Percentiles rank a stretch among this genome's conserved stretches.
These are phyloP conservation scores for Tricholoma sp. DNA, from an alignment of 768 basidiomycete genomes.

Conservation along the genomic window DNA sequence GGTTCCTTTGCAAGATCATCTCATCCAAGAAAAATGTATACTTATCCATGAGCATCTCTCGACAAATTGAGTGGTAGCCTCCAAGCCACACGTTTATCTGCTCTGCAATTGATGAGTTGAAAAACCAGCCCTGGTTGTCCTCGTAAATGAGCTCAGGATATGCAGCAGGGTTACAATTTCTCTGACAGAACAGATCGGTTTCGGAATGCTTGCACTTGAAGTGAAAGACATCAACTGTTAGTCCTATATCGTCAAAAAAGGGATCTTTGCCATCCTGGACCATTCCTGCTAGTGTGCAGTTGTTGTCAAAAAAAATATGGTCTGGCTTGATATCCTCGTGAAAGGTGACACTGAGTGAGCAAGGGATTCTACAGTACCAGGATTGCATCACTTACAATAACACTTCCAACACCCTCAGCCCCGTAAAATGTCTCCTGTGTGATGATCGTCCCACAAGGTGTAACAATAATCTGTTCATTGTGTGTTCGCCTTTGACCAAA, in stretches of 20 bases:
- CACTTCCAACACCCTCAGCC: constrained; percentile 15
- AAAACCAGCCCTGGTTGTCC: no score
- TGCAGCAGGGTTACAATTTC: constrained; percentile 26
- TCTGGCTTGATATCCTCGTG: constrained; percentile 2
- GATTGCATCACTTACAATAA: not conserved
- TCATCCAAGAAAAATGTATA: no score
- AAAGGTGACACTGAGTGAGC: constrained; percentile 6
- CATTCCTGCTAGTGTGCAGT: constrained; percentile 13
- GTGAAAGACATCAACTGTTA: constrained; percentile 33
- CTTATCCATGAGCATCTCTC: constrained; percentile 33
- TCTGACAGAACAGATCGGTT: constrained; percentile 16
- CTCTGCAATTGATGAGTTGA: constrained; percentile 39
- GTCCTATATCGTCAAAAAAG: constrained; percentile 15
- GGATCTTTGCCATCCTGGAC: constrained; percentile 1
- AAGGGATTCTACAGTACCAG: no score
- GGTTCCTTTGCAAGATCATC: no score
- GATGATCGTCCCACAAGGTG: constrained; percentile 27
- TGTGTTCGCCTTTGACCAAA: constrained; percentile 27
- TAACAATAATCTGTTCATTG: no score
- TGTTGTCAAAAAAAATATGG: constrained; percentile 26
- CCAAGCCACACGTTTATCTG: no score
- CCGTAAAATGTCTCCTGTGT: no score
- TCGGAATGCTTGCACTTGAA: constrained; percentile 29
- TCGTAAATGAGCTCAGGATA: no score
- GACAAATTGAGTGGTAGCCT: constrained; percentile 27